Conservation (phyloP, 495 filamentous ascomycete species). For the Cercophora scortea region DNA sequence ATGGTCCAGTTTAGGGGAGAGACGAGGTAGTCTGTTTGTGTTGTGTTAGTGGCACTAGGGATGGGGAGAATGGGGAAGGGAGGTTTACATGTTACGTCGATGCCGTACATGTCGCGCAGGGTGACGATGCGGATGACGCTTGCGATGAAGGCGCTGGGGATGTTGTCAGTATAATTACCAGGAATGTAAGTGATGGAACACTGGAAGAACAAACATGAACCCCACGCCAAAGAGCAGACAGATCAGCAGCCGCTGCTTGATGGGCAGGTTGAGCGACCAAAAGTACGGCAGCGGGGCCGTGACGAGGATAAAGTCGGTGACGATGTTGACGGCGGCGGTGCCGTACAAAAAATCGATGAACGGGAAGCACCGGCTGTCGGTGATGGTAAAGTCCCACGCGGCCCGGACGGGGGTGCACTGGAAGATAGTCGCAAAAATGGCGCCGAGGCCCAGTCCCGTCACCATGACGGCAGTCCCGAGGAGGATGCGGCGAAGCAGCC, state of each 20-base stretch:
- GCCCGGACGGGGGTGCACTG: constrained; percentile 38
- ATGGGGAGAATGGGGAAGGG: background rate
- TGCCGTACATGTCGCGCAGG: constrained; percentile 9
- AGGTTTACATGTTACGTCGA: constrained; percentile 19
- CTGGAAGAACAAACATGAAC: constrained; percentile 13
- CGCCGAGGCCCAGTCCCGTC: constrained; percentile 27
- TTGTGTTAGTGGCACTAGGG: constrained; percentile 1
- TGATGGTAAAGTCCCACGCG: constrained; percentile 30
- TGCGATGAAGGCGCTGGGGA: constrained; percentile 16
- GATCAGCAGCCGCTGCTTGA: constrained; percentile 16
- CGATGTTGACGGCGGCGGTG: constrained; percentile 35
- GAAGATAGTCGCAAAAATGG: constrained; percentile 38
- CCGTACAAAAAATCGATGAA: constrained; percentile 37
- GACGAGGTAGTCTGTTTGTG: constrained; percentile 12
- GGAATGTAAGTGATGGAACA: background rate
- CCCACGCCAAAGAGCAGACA: constrained; percentile 19
- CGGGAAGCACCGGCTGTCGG: constrained; percentile 32
- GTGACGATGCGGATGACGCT: constrained; percentile 17
- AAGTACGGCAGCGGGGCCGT: constrained; percentile 34
- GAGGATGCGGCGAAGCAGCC: constrained; percentile 10
- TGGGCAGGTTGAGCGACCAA: constrained; percentile 27
- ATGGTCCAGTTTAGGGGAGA: constrained; percentile 23
- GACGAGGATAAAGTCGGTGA: constrained; percentile 39
- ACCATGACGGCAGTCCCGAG: constrained; percentile 19
- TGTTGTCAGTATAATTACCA: background rate